Evolutionary conservation across 371 early-diverging fungal species (phyloP), one percentile per base, ranked within the genome.

Genomic region (Rhizopus arrhizus): DNA sequence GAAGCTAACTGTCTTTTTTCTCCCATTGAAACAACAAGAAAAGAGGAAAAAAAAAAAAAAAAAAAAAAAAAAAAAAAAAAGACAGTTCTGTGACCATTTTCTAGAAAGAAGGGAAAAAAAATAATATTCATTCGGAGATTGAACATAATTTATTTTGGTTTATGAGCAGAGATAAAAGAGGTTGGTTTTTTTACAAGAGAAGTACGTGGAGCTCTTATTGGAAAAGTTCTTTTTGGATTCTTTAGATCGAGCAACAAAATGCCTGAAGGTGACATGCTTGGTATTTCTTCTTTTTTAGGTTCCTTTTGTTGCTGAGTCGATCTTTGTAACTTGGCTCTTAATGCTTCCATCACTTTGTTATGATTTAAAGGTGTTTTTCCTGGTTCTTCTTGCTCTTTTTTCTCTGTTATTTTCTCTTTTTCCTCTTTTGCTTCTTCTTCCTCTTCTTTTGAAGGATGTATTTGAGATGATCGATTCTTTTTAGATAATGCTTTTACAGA

Each of bases 231-330:
- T 16, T 70, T 67, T 28, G 75, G 75, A 32, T 78, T 72, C 40
- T 78, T 78, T 10, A 78, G 55, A 52, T 78, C 78, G 11, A 78
- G 61, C 11, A 78, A 58, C n/a, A 78, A 52, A 6, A 78, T 70
- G 33, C 78, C 78, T 4, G 72, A 62, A 31, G 74, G 78, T 28
- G 78, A 78, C 78, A 74, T 74, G 40, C 64, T 69, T 12, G 61
- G 59, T 2, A 65, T 52, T 48, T 68, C 61, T 34, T 75, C 64
- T 38, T 58, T 62, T 43, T 62, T 64, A 51, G 58, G 56, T 53
- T 65, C 61, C 29, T 65, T 64, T 50, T 65, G 65, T 53, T 66
- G 66, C 13, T 64, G 62, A 16, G 50, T 65, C 12, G 70, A 69
- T 54, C 73, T 59, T 45, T 69, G 64, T 33, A 73, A 50, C 53